phyloP scores from a whole-genome alignment of 768 basidiomycete species.

The Tricholoma sp. region DNA sequence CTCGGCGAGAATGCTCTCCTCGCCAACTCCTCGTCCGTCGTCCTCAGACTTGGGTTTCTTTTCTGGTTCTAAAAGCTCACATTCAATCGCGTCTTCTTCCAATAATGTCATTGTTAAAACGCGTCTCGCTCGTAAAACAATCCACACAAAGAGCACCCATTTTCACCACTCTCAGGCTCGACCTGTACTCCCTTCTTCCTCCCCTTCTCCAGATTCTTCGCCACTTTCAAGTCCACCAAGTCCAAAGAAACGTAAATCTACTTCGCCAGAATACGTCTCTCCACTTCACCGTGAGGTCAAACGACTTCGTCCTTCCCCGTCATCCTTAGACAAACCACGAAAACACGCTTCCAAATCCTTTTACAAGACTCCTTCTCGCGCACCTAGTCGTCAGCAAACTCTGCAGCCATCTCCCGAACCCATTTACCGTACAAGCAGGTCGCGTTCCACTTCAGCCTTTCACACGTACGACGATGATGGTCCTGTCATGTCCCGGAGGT shows the following conservation, averaged over 20 bases:
- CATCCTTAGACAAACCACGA: slow-evolving; percentile 20
- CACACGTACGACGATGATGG: slow-evolving; percentile 31
- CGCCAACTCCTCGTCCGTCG: slow-evolving; percentile 14
- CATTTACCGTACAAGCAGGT: slow-evolving; percentile 54
- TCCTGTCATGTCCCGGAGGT: slow-evolving; percentile 38
- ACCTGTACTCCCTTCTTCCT: neutral
- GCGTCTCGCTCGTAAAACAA: slow-evolving; percentile 24
- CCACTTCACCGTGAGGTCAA: slow-evolving; percentile 36
- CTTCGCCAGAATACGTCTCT: slow-evolving; percentile 8
- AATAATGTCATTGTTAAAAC: slow-evolving; percentile 25
- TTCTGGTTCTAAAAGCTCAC: slow-evolving; percentile 24
- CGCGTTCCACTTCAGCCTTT: slow-evolving; percentile 59
- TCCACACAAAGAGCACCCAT: slow-evolving; percentile 11
- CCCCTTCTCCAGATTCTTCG: slow-evolving; percentile 21
- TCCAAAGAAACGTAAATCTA: slow-evolving; percentile 31
- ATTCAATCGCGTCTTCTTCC: slow-evolving; percentile 25
- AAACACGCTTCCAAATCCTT: slow-evolving; percentile 30
- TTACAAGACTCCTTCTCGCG: slow-evolving; percentile 36
- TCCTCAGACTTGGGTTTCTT: slow-evolving; percentile 28
- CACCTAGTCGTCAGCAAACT: slow-evolving; percentile 35
- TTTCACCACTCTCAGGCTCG: slow-evolving; percentile 2
- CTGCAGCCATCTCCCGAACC: slow-evolving; percentile 45
- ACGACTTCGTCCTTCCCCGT: slow-evolving; percentile 26
- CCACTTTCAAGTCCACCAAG: slow-evolving; percentile 25
- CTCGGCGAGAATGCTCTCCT: slow-evolving; percentile 15